Evolutionary conservation across 495 filamentous ascomycete species (phyloP), one percentile per base, ranked within the genome.

Genomic region (Aspergillus indologenus): DNA sequence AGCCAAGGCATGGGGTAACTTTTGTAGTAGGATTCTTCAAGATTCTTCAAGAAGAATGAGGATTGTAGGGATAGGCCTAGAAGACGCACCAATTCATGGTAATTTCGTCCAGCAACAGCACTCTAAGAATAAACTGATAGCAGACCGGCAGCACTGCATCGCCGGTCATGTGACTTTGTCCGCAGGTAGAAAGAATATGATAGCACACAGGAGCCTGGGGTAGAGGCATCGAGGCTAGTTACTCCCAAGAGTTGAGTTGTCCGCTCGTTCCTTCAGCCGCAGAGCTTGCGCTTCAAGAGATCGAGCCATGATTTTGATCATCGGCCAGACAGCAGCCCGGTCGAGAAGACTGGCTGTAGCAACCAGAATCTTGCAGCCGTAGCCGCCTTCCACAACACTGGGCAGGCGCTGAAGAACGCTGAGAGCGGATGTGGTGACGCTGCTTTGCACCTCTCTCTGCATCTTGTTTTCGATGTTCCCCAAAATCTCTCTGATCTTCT

Each of bases 281-380:
- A 84, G 82, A 1, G 93, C 91, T 68, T 98, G 92, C 23, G 84
- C 83, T 67, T 96, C 89, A 53, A 97, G 83, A 57, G 90, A 91
- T 44, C 87, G 86, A 19, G 90, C 87, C 88, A 96, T 96, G 23
- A 96, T 79, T 62, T 88, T 88, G 53, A 90, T 93, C 26, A 96
- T 91, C 71, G 93, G 93, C 93, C 93, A 98, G 17, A 96, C 89
- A 63, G 90, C 85, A 60, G 89, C 88, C 69, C 91, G 87, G 61
- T 94, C 91, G 58, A 98, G 83, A 81, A 96, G 88, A 73, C 88
- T 89, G 17, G 93, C 92, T 61, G 90, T 94, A 54, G 93, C 84
- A 63, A 88, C 80, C 65, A 98, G 76, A 57, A 98, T 87, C 77
- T 94, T 95, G 64, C 88, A 86, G 44, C 90, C 90, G 71, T 88